Percentiles rank a stretch among this genome's conserved stretches.
These are phyloP conservation scores for Mortierella sp. DNA, from an alignment of 371 early-diverging fungal species.

Conservation along the genomic window DNA sequence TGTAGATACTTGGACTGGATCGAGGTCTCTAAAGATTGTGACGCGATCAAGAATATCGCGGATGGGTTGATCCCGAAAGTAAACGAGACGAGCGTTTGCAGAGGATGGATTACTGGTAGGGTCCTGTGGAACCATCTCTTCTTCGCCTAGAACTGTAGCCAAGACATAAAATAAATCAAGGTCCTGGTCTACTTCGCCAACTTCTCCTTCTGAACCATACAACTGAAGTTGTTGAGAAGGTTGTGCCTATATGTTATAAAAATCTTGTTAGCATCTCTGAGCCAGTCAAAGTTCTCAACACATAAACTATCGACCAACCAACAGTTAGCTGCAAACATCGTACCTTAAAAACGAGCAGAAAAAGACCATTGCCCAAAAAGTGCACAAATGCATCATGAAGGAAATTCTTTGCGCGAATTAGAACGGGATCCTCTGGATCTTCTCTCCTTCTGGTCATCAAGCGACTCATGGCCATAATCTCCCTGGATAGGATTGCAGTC, in stretches of 20 bases:
- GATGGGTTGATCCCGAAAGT: constrained; percentile 71
- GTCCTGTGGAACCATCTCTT: constrained; percentile 68
- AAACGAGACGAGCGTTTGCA: constrained; percentile 53
- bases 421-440: constrained; percentile 64
- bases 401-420: constrained; percentile 68
- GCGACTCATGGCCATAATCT: constrained; percentile 69
- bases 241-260: constrained; percentile 57
- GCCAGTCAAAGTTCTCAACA: too few relatives aligned
- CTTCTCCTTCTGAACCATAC: constrained; percentile 29
- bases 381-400: constrained; percentile 69
- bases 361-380: constrained; percentile 72
- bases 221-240: constrained; percentile 49
- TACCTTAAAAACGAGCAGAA: constrained; percentile 72
- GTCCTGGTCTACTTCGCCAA: constrained; percentile 52
- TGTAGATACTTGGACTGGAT: constrained; percentile 66
- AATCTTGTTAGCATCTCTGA: too few relatives aligned
- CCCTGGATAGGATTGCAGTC: constrained; percentile 70
- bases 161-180: constrained; percentile 71
- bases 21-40: constrained; percentile 66
- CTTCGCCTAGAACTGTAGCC: constrained; percentile 66
- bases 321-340: too few relatives aligned
- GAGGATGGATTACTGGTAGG: constrained; percentile 19
- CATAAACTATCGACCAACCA: too few relatives aligned
- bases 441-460: constrained; percentile 65
- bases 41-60: constrained; percentile 72